phyloP scores from a whole-genome alignment of 2,329 filamentous ascomycete genomes.

The Hypoxylon sp. region DNA sequence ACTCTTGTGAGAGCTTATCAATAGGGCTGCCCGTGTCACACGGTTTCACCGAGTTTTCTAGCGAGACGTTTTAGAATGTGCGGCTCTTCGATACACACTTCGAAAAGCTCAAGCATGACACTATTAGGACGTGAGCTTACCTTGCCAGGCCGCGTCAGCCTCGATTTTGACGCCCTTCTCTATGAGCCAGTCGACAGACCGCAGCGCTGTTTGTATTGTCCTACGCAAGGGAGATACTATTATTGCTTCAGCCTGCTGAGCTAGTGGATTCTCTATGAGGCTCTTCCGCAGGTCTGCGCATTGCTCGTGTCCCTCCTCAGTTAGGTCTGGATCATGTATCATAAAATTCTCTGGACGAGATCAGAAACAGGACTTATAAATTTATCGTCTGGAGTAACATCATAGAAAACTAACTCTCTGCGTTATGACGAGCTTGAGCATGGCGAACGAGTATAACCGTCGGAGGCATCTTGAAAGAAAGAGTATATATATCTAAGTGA shows the following conservation, averaged over 20 bases:
- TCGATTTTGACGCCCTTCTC: slow-evolving; percentile 67
- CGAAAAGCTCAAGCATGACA: slow-evolving; percentile 23
- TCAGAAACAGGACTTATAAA: slow-evolving; percentile 43
- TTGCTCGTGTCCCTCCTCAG: slow-evolving; percentile 65
- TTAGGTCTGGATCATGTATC: slow-evolving; percentile 67
- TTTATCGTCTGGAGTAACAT: background rate
- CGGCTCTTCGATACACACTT: slow-evolving; percentile 7
- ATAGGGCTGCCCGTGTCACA: slow-evolving; percentile 74
- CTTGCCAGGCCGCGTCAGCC: slow-evolving; percentile 76
- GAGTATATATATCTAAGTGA: background rate
- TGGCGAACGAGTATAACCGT: slow-evolving; percentile 88
- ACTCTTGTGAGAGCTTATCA: slow-evolving; percentile 61
- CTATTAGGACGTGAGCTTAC: slow-evolving; percentile 54
- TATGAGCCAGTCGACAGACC: slow-evolving; percentile 71
- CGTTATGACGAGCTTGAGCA: slow-evolving; percentile 78
- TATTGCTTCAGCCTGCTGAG: slow-evolving; percentile 65
- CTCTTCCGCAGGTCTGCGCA: slow-evolving; percentile 62
- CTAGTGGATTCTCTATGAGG: slow-evolving; percentile 59
- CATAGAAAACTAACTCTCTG: slow-evolving; percentile 61
- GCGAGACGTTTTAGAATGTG: slow-evolving; percentile 45
- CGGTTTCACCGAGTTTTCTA: slow-evolving; percentile 69
- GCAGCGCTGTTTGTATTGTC: slow-evolving; percentile 74
- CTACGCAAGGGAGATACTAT: slow-evolving; percentile 76
- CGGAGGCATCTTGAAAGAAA: slow-evolving; percentile 68
- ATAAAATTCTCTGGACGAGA: slow-evolving; percentile 60